These are phyloP conservation scores for Stagonosporopsis tanaceti DNA, from an alignment of 2,329 filamentous ascomycete genomes.

Conservation along the genomic window DNA sequence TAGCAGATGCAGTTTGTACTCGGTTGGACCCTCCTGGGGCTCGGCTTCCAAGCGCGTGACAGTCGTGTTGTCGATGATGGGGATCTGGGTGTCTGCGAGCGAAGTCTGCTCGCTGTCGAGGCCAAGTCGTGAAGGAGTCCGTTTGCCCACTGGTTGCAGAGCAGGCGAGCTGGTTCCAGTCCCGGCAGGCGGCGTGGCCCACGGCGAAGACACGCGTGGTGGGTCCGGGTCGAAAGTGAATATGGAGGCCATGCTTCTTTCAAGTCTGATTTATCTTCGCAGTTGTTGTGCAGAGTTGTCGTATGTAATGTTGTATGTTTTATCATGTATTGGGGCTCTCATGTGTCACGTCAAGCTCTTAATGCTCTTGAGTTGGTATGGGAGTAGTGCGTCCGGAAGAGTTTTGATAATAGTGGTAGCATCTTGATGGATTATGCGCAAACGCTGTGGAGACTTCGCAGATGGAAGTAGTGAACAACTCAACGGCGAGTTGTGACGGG, in stretches of 20 bases:
- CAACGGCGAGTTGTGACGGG: constrained; percentile 30
- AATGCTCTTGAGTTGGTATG: constrained; percentile 61
- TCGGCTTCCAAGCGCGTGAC: constrained; percentile 85
- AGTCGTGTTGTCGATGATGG: constrained; percentile 37
- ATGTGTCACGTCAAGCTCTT: constrained; percentile 35
- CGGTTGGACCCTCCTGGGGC: constrained; percentile 90
- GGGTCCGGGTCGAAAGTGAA: constrained; percentile 94
- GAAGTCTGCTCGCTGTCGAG: constrained; percentile 13
- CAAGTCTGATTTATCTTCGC: not conserved
- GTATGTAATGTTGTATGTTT: not conserved
- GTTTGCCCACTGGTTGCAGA: constrained; percentile 27
- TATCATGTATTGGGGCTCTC: constrained; percentile 15
- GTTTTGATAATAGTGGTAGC: constrained; percentile 57
- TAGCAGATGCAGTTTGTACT: constrained; percentile 94
- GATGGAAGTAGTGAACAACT: constrained; percentile 27
- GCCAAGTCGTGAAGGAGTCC: constrained; percentile 22
- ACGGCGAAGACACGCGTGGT: constrained; percentile 87
- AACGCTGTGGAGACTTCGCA: constrained; percentile 31
- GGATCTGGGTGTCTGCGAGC: constrained; percentile 6
- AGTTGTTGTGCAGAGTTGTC: not conserved
- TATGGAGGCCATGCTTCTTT: constrained; percentile 79
- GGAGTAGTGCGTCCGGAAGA: constrained; percentile 59
- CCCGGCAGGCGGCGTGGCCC: constrained; percentile 68
- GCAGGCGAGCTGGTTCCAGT: constrained; percentile 24
- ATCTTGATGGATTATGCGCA: constrained; percentile 55